Base-by-base conservation (phyloP, 2,329 filamentous ascomycete species). In the Huntiella decipiens region DNA sequence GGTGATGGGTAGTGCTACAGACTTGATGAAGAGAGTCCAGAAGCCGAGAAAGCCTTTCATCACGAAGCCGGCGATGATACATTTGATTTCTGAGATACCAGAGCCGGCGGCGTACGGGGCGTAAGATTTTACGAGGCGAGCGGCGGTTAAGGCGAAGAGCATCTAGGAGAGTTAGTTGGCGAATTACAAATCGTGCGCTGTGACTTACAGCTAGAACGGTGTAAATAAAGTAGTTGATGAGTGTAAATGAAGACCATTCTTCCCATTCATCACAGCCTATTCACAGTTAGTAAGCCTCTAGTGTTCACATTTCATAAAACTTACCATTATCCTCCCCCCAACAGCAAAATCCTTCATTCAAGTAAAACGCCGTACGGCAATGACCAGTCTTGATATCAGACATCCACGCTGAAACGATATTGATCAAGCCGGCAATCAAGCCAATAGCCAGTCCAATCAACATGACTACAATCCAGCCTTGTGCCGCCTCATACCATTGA, bases 1-100 rank as follows among this genome's bases (percentile, higher is more conserved):
- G 38, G 88, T 83, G 38, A 98, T 67, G 1, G 91, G 91, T 41
- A 98, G 66, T 17, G 82, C 83, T 46, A 96, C 74, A 0, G 86
- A 93, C 64, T 98, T 98, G 64, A 98, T 96, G 50, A 91, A 61
- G 31, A 98, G 67, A 4, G 91, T 96, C 74, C 85, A 86, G 55
- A 80, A 79, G 15, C 88, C 86, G 12, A 98, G 70, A 57, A 98
- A 98, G 0, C 87, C 91, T 62, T 96, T 95, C 91, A 98, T 98
- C 43, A 96, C 84, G 59, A 98, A 98, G 3, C 91, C 91, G 4
- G 88, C 91, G 57, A 98, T 94, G 58, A 98, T 96, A 62, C 86
- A 94, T 63, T 98, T 98, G 70, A 98, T 98, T 65, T 98, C 91
- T 10, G 86, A 95, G 49, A 98, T 98, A 36, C 91, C 91, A 10